Evolutionary conservation across 148 eudicot species (phyloP), one percentile per base, ranked within the genome.

Genomic region (Heliosperma pusillum): DNA sequence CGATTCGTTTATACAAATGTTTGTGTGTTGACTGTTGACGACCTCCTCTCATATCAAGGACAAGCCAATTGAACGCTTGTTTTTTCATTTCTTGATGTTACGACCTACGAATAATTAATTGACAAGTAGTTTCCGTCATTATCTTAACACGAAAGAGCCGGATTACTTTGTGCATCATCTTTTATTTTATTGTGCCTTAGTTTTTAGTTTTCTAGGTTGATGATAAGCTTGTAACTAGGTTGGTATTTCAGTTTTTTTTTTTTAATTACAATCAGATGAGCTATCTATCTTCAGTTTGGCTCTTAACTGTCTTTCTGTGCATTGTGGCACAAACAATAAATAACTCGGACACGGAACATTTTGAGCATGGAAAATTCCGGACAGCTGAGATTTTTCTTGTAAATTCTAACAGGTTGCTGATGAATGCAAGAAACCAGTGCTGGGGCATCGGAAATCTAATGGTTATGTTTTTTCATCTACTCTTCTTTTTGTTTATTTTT

Each of bases 381-480:
- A 21, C 61, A 72, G 59, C 62, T 36, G 20, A 72, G 22, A 50
- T 72, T 55, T 17, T 44, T 71, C 9, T 50, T 56, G 63, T 79
- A 10, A 67, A 68, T 33, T 50, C 69, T 50, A 33, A 68, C 84
- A 87, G 92, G 86, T 58, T 73, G 80, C 77, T 73, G 73, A 73
- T 76, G 84, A 77, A 75, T 73, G 70, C 40, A 71, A 78, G 77
- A 78, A 80, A 77, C 66, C 70, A 17, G 60, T 3, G 40, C 76
- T 79, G 12, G 66, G 27, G 56, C 76, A 53, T 64, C 47, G 70
- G 36, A 59, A 44, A 65, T 50, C 27, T 75, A 26, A 76, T 55
- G 86, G 90, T 89, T 74, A 84, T 80, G 25, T 70, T 68, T 73
- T 56, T 74, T 76, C 17, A 68, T 72, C 73, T 44, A n/a, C 13